Base-by-base conservation (phyloP, 768 basidiomycete species). In the Boletus barrowsii region DNA sequence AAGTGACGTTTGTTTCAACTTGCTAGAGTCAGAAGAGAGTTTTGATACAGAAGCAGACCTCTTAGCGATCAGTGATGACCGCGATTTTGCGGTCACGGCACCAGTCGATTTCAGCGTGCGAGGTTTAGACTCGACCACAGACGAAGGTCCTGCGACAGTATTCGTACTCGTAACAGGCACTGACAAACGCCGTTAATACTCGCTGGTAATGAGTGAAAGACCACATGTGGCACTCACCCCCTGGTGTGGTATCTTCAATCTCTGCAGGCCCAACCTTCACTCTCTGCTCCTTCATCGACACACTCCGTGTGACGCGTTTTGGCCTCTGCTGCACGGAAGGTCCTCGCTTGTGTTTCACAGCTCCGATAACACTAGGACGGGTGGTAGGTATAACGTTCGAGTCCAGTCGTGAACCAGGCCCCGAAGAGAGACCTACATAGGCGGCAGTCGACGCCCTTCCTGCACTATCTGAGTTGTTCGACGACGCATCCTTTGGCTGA, bases 281-380 rank as follows among this genome's bases (percentile, higher is more conserved):
- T 9, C 48, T 52, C 44, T 59, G 52, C 30, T 62, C 58, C 45
- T 58, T 71, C 59, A 71, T 43, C 15, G 68, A 72, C 10, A 61
- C 52, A 32, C 69, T 70, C 29, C 69, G 57, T 13, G 69, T 70
- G 13, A 70, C 30, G 7, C 66, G 70, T 37, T 53, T 63, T 22
- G 55, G n/a, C 15, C 49, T 56, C 10, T 46, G 49, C 13, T 49
- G 53, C 20, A 17, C n/a, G 1, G 55, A 59, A 32, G 60, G 54
- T 30, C 51, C 59, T 51, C 47, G 56, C 37, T 49, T 66, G n/a
- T 45, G 59, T 5, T 56, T 68, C 62, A 63, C 57, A 29, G 53
- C 45, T 2, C 51, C 47, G 10, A 58, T 18, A 9, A 56, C 20
- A 14, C 13, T 36, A 40, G 47, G 45, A 26, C 55, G 55, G 4